Evolutionary conservation across 352 stramenopile species (phyloP).

Genomic region (Phytophthora crassamura): DNA sequence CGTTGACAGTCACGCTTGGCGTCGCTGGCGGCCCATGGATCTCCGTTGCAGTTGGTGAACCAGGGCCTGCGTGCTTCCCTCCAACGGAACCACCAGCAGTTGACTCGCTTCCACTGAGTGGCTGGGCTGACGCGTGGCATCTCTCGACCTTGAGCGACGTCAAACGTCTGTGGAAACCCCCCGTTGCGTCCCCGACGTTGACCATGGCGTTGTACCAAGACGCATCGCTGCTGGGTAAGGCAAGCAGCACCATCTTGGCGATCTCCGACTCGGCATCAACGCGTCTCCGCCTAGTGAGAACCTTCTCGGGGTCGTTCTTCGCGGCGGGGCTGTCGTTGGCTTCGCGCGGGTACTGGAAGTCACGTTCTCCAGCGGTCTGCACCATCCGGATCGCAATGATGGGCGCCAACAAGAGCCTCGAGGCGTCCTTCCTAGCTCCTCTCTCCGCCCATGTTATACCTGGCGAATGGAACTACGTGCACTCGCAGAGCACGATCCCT

Average conservation of each 20-base stretch:
- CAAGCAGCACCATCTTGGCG: slow-evolving; percentile 45
- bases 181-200: slow-evolving; percentile 18
- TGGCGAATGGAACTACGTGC: slow-evolving; percentile 48
- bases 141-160: slow-evolving; percentile 41
- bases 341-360: slow-evolving; percentile 49
- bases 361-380: slow-evolving; percentile 19
- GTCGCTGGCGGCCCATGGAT: slow-evolving; percentile 41
- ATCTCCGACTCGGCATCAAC: slow-evolving; percentile 28
- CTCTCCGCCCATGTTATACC: slow-evolving; percentile 12
- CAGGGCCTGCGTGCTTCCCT: slow-evolving; percentile 44
- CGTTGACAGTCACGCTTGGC: slow-evolving; percentile 26
- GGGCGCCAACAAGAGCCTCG: slow-evolving; percentile 32
- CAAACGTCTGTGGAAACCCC: slow-evolving; percentile 36
- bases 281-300: slow-evolving; percentile 28
- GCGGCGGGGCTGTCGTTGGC: slow-evolving; percentile 48
- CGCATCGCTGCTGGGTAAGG: slow-evolving; percentile 45
- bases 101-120: slow-evolving; percentile 46
- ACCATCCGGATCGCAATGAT: slow-evolving; percentile 39
- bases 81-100: slow-evolving; percentile 13
- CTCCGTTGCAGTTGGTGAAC: slow-evolving; percentile 34
- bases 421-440: slow-evolving; percentile 9
- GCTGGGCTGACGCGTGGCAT: slow-evolving; percentile 61
- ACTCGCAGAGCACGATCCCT: slow-evolving; percentile 37
- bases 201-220: slow-evolving; percentile 30
- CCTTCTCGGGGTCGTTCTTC: slow-evolving; percentile 47